These are phyloP conservation scores for Colletotrichum gigasporum DNA, from an alignment of 2,329 filamentous ascomycete genomes.

Conservation along the genomic window DNA sequence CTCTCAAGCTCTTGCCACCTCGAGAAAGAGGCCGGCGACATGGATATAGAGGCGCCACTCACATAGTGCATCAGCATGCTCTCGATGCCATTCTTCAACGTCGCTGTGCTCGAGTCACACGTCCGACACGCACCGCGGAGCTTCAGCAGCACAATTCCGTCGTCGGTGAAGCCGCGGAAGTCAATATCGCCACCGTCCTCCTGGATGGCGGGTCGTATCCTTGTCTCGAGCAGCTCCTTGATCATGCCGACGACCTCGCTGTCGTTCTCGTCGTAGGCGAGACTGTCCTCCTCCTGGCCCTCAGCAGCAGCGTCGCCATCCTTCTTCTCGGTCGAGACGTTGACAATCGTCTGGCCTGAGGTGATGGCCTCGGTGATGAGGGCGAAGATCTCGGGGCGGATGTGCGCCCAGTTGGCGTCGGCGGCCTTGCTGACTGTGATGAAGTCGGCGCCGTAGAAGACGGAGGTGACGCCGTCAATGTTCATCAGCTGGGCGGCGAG, in stretches of 20 bases:
- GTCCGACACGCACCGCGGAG: constrained; percentile 92
- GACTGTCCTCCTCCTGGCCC: constrained; percentile 72
- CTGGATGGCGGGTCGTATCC: constrained; percentile 94
- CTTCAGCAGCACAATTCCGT: constrained; percentile 84
- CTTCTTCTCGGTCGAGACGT: constrained; percentile 70
- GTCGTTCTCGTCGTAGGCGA: constrained; percentile 89
- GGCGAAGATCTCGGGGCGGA: constrained; percentile 94
- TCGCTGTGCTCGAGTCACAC: constrained; percentile 96
- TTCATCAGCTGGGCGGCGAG: constrained; percentile 91
- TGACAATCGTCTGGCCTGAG: constrained; percentile 83
- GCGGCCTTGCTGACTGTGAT: constrained; percentile 94
- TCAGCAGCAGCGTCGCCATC: constrained; percentile 47
- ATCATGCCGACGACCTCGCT: constrained; percentile 98
- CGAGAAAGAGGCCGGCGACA: too few species aligned
- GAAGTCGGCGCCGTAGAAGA: constrained; percentile 95
- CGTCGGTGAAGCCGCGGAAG: constrained; percentile 84
- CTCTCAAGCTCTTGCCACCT: neutral
- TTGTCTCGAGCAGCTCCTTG: constrained; percentile 94
- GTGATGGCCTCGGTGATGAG: constrained; percentile 94
- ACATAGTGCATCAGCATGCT: constrained; percentile 98
- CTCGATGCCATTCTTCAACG: constrained; percentile 97
- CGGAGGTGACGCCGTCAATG: constrained; percentile 91
- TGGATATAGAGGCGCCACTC: constrained; percentile 49
- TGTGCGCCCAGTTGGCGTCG: constrained; percentile 91
- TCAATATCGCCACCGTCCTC: constrained; percentile 99